Conservation (phyloP, 2,329 filamentous ascomycete genomes). For the Paecilomyces niveus region DNA sequence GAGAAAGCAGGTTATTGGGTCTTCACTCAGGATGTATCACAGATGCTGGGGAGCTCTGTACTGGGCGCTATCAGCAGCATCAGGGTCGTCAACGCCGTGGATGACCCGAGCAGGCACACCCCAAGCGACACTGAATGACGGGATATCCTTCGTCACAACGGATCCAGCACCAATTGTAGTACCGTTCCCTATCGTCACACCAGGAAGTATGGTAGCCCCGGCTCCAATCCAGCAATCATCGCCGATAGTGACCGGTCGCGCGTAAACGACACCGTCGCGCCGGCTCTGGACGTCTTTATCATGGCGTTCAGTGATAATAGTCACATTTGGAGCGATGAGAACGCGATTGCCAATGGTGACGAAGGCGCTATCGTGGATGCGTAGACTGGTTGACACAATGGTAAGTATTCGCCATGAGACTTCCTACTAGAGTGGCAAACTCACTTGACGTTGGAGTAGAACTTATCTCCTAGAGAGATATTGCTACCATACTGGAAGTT, state of each 20-base stretch:
- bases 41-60: background rate
- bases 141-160: constrained; percentile 25
- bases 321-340: constrained; percentile 44
- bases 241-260: constrained; percentile 38
- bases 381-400: constrained; percentile 4
- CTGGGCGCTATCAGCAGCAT: background rate
- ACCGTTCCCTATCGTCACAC: constrained; percentile 31
- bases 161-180: constrained; percentile 25
- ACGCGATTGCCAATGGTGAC: constrained; percentile 45
- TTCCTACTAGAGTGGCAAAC: background rate
- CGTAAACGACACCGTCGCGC: constrained; percentile 40
- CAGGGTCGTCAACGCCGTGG: constrained; percentile 11
- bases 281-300: constrained; percentile 40
- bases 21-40: background rate
- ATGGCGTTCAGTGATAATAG: constrained; percentile 44
- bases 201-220: constrained; percentile 30
- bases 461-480: constrained; percentile 51
- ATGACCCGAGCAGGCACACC: constrained; percentile 31
- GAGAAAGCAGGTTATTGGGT: background rate
- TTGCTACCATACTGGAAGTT: constrained; percentile 60
- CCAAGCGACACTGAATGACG: constrained; percentile 26
- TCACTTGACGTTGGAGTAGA: constrained; percentile 42
- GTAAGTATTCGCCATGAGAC: background rate
- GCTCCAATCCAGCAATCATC: constrained; percentile 40
- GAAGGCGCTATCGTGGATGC: constrained; percentile 42